Conservation (phyloP, 345 rosid species). For the Physaria fendleri region DNA sequence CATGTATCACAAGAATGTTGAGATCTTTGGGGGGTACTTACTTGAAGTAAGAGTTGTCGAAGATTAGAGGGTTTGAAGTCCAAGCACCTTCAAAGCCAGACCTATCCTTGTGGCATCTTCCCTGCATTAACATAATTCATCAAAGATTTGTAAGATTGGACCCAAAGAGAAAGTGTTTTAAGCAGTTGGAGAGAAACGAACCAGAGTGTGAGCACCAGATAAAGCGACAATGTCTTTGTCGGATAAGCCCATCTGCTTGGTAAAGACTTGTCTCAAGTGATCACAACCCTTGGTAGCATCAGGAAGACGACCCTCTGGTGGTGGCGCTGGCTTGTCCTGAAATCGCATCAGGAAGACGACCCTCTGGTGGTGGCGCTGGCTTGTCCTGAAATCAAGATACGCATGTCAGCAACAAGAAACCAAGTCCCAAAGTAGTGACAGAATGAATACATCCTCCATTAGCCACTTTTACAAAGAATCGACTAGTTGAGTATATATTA, state of each 20-base stretch:
- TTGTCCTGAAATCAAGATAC: slow-evolving; percentile 92
- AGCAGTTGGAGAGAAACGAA: slow-evolving; percentile 21
- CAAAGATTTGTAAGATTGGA: background rate
- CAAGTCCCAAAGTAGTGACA: background rate
- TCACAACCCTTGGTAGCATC: slow-evolving; percentile 72
- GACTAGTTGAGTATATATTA: too few species aligned
- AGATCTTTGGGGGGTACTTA: slow-evolving; percentile 29
- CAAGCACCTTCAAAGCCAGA: slow-evolving; percentile 98
- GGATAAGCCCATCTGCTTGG: slow-evolving; percentile 69
- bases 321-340: too few species aligned
- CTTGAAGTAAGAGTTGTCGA: slow-evolving; percentile 92
- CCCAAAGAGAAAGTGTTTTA: background rate
- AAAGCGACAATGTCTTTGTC: slow-evolving; percentile 90
- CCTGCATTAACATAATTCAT: slow-evolving; percentile 47
- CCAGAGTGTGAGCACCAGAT: slow-evolving; percentile 96
- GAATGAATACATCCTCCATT: background rate
- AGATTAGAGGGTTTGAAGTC: slow-evolving; percentile 82
- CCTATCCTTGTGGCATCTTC: slow-evolving; percentile 92
- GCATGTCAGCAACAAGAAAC: background rate
- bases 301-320: too few species aligned
- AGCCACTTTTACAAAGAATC: background rate
- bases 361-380: slow-evolving; percentile 87
- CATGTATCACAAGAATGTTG: background rate
- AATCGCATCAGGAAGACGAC: slow-evolving; percentile 97
- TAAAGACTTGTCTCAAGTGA: slow-evolving; percentile 75